Base-by-base conservation (phyloP, 2,329 filamentous ascomycete genomes). In the Sphaerostilbella broomeana region DNA sequence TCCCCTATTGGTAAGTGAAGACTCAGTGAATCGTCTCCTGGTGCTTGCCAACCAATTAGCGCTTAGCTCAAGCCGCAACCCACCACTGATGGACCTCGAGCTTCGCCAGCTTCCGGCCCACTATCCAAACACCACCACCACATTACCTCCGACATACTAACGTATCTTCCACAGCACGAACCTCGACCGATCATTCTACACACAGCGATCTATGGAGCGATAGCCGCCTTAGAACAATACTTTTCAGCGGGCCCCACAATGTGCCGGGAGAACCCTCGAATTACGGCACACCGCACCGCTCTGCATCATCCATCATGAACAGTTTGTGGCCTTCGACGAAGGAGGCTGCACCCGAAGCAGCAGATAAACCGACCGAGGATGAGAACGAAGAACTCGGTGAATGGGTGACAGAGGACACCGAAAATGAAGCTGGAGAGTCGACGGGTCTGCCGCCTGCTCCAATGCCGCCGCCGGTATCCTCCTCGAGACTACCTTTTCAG, bases 281-380 rank as follows among this genome's bases (percentile, higher is more conserved):
- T n/a, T n/a, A 37, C 33, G 15, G 40, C 37, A 35, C 41, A 31
- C 26, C 24, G 37, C 33, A 25, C 35, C 38, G 22, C 34, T 38
- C 25, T 28, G 19, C 31, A 35, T 35, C 27, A 33, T 35, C 46
- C 56, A 64, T 47, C 48, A 71, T 72, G 69, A 70, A 67, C 53
- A 64, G 61, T 48, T 50, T 64, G 47, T 68, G 66, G 67, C 46
- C 63, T 43, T 59, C 64, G 16, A 60, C 53, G 53, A 61, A 54
- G 54, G 47, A 52, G 24, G 66, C 70, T 50, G 58, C 67, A 8
- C 58, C 60, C 43, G 66, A 70, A 43, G 65, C 67, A 19, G 65
- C 64, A 6, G 55, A 66, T 24, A 48, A 57, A 25, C 24, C 25
- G 16, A 10, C 13, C n/a, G 37, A 35, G 13, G 37, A 28, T 26